A percentile compares a stretch with the other conserved stretches of the same genome.
phyloP scores from a whole-genome alignment of 495 filamentous ascomycete genomes.

The Penicillium ochrochloron region DNA sequence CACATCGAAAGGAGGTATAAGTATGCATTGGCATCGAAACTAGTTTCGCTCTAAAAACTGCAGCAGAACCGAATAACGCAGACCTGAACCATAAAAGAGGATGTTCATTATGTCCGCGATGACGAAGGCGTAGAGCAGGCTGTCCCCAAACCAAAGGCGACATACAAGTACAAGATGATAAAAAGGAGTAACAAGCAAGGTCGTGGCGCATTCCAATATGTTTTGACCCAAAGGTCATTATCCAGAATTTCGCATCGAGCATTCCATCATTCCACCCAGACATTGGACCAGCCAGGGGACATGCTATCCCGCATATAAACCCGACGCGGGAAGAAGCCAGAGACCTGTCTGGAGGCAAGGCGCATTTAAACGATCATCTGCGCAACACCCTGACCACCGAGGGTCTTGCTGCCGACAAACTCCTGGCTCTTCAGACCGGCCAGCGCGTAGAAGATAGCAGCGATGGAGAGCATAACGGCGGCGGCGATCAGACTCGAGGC shows the following conservation, averaged over 20 bases:
- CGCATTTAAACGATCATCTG: slow-evolving; percentile 90
- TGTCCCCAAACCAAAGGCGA: slow-evolving; percentile 18
- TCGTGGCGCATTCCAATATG: slow-evolving; percentile 38
- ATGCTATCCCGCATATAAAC: slow-evolving; percentile 6
- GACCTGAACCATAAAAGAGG: slow-evolving; percentile 17
- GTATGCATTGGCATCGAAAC: background rate
- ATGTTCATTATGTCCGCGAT: slow-evolving; percentile 21
- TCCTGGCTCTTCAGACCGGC: slow-evolving; percentile 90
- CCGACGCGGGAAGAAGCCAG: slow-evolving; percentile 5
- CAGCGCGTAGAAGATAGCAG: slow-evolving; percentile 78
- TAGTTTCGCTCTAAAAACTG: background rate
- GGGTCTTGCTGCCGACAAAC: slow-evolving; percentile 95
- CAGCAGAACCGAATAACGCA: slow-evolving; percentile 2
- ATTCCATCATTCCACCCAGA: slow-evolving; percentile 29
- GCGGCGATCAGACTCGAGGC: slow-evolving; percentile 80
- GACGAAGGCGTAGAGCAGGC: slow-evolving; percentile 16
- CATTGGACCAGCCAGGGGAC: slow-evolving; percentile 3
- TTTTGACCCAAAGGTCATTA: slow-evolving; percentile 17
- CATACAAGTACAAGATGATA: slow-evolving; percentile 36
- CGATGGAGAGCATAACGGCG: slow-evolving; percentile 77
- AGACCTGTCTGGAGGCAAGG: slow-evolving; percentile 12
- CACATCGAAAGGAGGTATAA: background rate
- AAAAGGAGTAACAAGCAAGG: slow-evolving; percentile 21
- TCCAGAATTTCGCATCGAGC: slow-evolving; percentile 28
- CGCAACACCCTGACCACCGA: slow-evolving; percentile 91